Base-by-base conservation (phyloP, 2,329 filamentous ascomycete genomes). In the Mycosphaerella sp. region DNA sequence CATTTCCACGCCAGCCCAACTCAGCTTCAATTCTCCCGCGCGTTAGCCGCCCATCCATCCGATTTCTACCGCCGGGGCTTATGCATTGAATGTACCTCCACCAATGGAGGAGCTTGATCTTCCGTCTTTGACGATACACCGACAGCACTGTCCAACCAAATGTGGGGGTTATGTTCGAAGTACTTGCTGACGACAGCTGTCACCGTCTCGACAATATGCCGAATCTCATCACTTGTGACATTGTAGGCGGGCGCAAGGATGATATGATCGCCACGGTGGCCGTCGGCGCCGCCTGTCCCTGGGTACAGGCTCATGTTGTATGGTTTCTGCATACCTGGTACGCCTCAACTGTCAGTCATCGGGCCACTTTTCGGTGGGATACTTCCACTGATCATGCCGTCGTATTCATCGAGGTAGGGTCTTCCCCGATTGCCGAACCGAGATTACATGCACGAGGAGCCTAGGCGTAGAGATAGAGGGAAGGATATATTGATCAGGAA, bases 181-280 rank as follows among this genome's bases (percentile, higher is more conserved):
- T 69, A 75, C 14, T 79, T 76, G 12, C 71, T 64, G 17, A 86
- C 67, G 14, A 85, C 74, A n/a, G 63, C 68, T 3, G 65, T 67
- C 2, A 80, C 70, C 0, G 69, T 73, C 14, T 75, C 69, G 2
- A 79, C 79, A 47, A 85, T 78, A 18, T 70, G 62, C 12, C 79
- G 72, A 45, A 86, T 70, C 16, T 85, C 80, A 6, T 72, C 71
- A 39, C 69, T 68, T 1, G 75, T 80, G 17, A 84, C 73, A 40
- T 79, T 87, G 67, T 82, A 88, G 0, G 86, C 76, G 4, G 86
- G 86, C 1, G 84, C 79, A 9, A 90, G 61, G 21, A 89, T 73
- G 32, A 88, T 71, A 65, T 87, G 84, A 61, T 90, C 86, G 8
- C 86, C 85, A 1, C 64, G 64, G n/a, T 65, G 62, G 1, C 77